Percentiles rank a stretch among this genome's conserved stretches.
Evolutionary conservation across 2,329 filamentous ascomycete species (phyloP).

Genomic region (Stachybotrys chartarum): DNA sequence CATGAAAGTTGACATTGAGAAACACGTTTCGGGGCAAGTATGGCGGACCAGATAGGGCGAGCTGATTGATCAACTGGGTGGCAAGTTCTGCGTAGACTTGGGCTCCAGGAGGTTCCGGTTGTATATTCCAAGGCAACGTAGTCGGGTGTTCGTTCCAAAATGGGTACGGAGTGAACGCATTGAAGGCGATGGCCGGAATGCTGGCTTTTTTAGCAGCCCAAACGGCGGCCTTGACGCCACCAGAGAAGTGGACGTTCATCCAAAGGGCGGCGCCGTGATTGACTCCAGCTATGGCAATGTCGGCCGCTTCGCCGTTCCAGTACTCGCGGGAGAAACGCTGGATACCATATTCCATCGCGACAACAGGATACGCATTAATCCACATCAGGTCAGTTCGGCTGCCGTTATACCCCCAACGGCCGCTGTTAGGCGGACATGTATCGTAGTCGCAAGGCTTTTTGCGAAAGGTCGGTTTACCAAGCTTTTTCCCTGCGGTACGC

Average conservation of each 20-base stretch:
- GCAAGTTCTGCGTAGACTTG: constrained; percentile 59
- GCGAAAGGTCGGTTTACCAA: no score
- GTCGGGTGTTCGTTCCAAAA: constrained; percentile 39
- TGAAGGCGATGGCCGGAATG: constrained; percentile 61
- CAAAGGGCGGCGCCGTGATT: constrained; percentile 55
- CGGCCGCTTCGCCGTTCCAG: constrained; percentile 43
- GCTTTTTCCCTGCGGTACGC: no score
- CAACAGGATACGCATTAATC: constrained; percentile 64
- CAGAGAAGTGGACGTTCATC: constrained; percentile 49
- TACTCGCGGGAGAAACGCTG: constrained; percentile 44
- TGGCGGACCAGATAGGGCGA: constrained; percentile 50
- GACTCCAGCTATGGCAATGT: constrained; percentile 57
- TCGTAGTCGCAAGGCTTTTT: constrained; percentile 60
- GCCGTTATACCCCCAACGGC: constrained; percentile 47
- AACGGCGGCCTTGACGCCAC: constrained; percentile 57
- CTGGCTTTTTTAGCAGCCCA: constrained; percentile 46
- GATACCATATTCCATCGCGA: constrained; percentile 56
- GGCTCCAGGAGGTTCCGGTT: constrained; percentile 44
- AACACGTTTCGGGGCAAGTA: constrained; percentile 55
- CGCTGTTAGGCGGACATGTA: constrained; percentile 51
- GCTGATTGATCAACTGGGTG: constrained; percentile 44
- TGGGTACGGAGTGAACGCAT: no score
- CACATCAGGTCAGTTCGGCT: constrained; percentile 50
- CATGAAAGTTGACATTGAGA: constrained; percentile 64
- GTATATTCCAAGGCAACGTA: constrained; percentile 45